Conservation (phyloP, 2,329 filamentous ascomycete genomes). For the Clonostachys rosea region DNA sequence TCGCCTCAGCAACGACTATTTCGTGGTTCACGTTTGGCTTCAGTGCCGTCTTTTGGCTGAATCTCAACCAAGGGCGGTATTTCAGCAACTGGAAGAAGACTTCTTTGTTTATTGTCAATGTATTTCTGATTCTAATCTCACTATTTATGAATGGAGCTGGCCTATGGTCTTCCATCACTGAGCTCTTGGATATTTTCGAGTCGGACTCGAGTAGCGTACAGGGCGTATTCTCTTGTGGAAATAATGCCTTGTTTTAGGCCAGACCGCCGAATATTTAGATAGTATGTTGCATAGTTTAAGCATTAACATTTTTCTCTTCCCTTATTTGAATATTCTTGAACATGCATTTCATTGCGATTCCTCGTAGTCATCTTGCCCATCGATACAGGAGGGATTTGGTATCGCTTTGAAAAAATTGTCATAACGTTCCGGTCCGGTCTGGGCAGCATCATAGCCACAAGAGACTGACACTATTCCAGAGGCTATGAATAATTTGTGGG, state of each 20-base stretch:
- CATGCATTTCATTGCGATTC: too few species aligned
- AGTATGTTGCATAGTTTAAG: too few species aligned
- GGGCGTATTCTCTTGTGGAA: constrained; percentile 23
- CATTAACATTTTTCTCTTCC: too few species aligned
- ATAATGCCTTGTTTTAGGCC: constrained; percentile 21
- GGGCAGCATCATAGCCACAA: too few species aligned
- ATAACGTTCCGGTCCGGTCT: too few species aligned
- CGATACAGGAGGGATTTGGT: too few species aligned
- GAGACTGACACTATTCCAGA: too few species aligned
- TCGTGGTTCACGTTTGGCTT: constrained; percentile 29
- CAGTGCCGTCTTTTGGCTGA: constrained; percentile 25
- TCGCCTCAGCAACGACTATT: constrained; percentile 25
- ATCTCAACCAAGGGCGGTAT: constrained; percentile 23
- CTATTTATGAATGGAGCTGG: constrained; percentile 27
- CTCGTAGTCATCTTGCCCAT: too few species aligned
- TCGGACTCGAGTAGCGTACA: constrained; percentile 15
- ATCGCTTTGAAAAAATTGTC: too few species aligned
- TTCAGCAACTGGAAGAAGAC: constrained; percentile 20
- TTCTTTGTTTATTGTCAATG: constrained; percentile 16
- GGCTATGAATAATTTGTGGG: too few species aligned
- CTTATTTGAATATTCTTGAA: too few species aligned
- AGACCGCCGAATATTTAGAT: background rate
- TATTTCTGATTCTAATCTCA: constrained; percentile 20
- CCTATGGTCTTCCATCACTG: constrained; percentile 23
- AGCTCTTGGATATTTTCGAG: constrained; percentile 20